These are phyloP conservation scores for Aureobasidium leucospermi DNA, from an alignment of 2,329 filamentous ascomycete species.

Conservation along the genomic window DNA sequence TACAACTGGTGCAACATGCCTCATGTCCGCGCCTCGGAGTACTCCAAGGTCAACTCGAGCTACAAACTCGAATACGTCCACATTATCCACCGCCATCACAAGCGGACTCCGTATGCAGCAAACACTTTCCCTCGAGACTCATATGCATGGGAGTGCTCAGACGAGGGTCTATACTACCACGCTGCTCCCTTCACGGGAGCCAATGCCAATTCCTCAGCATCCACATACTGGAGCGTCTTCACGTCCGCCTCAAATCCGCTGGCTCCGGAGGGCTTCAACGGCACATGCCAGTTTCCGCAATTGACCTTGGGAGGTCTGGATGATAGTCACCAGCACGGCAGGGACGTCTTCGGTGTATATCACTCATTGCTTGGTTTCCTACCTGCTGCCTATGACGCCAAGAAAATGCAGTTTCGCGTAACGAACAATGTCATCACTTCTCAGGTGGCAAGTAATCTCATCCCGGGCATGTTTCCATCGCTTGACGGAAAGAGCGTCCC, in stretches of 20 bases:
- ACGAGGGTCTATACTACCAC: slow-evolving; percentile 64
- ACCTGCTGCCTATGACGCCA: slow-evolving; percentile 40
- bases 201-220: slow-evolving; percentile 42
- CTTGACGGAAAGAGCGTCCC: slow-evolving; percentile 24
- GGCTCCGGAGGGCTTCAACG: slow-evolving; percentile 57
- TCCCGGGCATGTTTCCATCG: slow-evolving; percentile 59
- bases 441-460: slow-evolving; percentile 69
- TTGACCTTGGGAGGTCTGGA: slow-evolving; percentile 64
- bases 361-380: slow-evolving; percentile 61
- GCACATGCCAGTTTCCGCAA: slow-evolving; percentile 74
- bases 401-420: slow-evolving; percentile 58
- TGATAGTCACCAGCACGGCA: slow-evolving; percentile 68
- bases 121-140: slow-evolving; percentile 71
- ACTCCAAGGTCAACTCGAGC: slow-evolving; percentile 43
- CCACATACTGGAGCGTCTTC: slow-evolving; percentile 60
- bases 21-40: slow-evolving; percentile 63
- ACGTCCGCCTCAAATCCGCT: slow-evolving; percentile 60
- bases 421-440: slow-evolving; percentile 78
- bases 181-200: slow-evolving; percentile 44
- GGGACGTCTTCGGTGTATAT: slow-evolving; percentile 72
- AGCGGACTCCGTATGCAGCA: slow-evolving; percentile 69
- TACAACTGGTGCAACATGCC: slow-evolving; percentile 90
- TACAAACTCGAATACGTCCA: slow-evolving; percentile 69
- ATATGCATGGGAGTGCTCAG: slow-evolving; percentile 65
- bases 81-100: slow-evolving; percentile 78